These are phyloP conservation scores for Colletotrichum karsti DNA, from an alignment of 2,329 filamentous ascomycete genomes.

Conservation along the genomic window DNA sequence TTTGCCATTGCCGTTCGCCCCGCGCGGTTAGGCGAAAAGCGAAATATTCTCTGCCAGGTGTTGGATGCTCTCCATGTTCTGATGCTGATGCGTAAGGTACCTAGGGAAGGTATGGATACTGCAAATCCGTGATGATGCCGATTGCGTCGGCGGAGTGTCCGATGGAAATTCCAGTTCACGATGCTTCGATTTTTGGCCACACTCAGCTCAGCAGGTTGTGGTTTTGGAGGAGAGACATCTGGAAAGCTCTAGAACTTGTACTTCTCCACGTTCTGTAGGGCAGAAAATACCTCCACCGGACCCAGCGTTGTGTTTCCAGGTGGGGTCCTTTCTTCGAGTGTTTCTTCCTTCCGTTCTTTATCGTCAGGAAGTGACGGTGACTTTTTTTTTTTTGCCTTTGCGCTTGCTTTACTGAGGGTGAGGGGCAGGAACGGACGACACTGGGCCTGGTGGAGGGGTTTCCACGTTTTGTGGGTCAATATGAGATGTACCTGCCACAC, in stretches of 20 bases:
- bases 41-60: too few species aligned
- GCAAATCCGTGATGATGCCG: neutral
- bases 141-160: neutral
- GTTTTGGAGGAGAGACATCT: neutral
- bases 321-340: too few species aligned
- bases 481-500: neutral
- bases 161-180: conserved; percentile 1
- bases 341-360: too few species aligned
- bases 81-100: too few species aligned
- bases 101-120: neutral
- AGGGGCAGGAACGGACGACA: too few species aligned
- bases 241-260: conserved; percentile 15
- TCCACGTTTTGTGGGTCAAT: neutral
- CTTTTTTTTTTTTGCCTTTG: too few species aligned
- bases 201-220: too few species aligned
- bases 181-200: too few species aligned
- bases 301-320: neutral
- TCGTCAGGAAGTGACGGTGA: neutral
- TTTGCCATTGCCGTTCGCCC: neutral
- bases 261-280: neutral
- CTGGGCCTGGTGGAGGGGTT: too few species aligned
- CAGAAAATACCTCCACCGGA: neutral
- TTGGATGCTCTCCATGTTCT: too few species aligned
- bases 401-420: too few species aligned
- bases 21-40: neutral